These are phyloP conservation scores for Peronospora farinosa DNA, from an alignment of 352 stramenopile genomes.

Conservation along the genomic window DNA sequence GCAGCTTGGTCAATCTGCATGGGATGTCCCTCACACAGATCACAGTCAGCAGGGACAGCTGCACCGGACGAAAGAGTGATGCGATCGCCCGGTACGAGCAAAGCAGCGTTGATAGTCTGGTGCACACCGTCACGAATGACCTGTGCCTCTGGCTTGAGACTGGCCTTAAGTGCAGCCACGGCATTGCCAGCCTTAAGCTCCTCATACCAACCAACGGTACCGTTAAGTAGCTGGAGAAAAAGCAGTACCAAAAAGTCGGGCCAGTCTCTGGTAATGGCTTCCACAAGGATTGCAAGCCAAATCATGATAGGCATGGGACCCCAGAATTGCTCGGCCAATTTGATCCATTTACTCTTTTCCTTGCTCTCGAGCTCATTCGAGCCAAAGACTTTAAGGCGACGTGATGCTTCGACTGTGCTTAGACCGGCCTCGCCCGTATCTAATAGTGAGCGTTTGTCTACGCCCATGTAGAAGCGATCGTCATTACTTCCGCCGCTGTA, in stretches of 20 bases:
- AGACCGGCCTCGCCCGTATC: conserved; percentile 69
- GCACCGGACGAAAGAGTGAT: conserved; percentile 86
- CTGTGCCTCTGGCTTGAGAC: conserved; percentile 77
- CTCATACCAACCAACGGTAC: conserved; percentile 68
- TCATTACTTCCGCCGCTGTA: conserved; percentile 40
- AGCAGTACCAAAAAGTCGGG: conserved; percentile 65
- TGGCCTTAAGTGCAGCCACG: conserved; percentile 80
- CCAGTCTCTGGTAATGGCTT: conserved; percentile 49
- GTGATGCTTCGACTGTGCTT: conserved; percentile 68
- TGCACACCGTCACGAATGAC: conserved; percentile 87
- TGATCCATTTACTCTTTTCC: conserved; percentile 47
- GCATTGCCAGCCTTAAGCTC: conserved; percentile 80
- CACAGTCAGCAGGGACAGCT: conserved; percentile 89
- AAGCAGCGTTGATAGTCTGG: conserved; percentile 81
- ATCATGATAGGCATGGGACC: conserved; percentile 90
- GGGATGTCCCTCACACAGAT: conserved; percentile 71
- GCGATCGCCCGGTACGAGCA: conserved; percentile 92
- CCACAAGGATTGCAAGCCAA: conserved; percentile 84
- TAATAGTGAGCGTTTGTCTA: conserved; percentile 70
- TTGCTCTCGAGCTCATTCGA: conserved; percentile 75
- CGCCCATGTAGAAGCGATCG: conserved; percentile 72
- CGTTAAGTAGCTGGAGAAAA: conserved; percentile 66
- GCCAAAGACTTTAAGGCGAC: conserved; percentile 79
- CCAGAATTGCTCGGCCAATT: conserved; percentile 61
- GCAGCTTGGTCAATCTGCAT: conserved; percentile 89